phyloP scores from a whole-genome alignment of 2,329 filamentous ascomycete genomes.

The Alternaria sp. region DNA sequence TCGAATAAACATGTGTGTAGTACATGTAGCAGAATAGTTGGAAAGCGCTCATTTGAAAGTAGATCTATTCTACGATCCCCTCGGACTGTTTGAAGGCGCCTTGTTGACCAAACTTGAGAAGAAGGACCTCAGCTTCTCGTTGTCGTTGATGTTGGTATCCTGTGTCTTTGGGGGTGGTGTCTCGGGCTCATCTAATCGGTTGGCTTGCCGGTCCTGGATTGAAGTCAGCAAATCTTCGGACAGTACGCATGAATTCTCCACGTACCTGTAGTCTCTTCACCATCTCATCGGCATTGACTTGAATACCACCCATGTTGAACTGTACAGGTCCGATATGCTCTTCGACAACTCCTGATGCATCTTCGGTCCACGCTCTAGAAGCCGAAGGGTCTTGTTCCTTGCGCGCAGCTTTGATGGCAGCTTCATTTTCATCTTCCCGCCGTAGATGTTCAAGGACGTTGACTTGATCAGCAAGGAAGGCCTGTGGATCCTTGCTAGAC shows the following conservation, averaged over 20 bases:
- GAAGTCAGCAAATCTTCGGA: constrained; percentile 17
- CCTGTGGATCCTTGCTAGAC: constrained; percentile 76
- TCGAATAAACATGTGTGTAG: constrained; percentile 3
- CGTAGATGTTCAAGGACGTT: constrained; percentile 74
- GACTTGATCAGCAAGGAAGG: constrained; percentile 78
- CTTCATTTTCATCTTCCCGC: constrained; percentile 66
- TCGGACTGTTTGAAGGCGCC: constrained; percentile 36
- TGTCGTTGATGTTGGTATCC: constrained; percentile 47
- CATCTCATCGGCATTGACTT: constrained; percentile 95
- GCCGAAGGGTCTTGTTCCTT: constrained; percentile 46
- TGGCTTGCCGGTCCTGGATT: constrained; percentile 50
- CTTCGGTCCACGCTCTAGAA: constrained; percentile 32
- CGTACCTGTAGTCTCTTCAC: constrained; percentile 81
- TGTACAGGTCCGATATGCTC: constrained; percentile 89
- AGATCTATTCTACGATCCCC: constrained; percentile 19
- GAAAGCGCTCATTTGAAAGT: neutral
- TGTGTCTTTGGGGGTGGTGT: constrained; percentile 34
- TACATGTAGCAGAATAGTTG: neutral
- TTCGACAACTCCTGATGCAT: constrained; percentile 50
- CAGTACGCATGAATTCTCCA: neutral
- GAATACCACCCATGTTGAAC: constrained; percentile 98
- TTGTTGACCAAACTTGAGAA: constrained; percentile 51
- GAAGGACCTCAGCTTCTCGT: constrained; percentile 52
- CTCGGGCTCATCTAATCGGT: constrained; percentile 38
- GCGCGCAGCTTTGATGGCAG: constrained; percentile 50